Conservation (phyloP, 495 filamentous ascomycete species). For the Evernia prunastri region DNA sequence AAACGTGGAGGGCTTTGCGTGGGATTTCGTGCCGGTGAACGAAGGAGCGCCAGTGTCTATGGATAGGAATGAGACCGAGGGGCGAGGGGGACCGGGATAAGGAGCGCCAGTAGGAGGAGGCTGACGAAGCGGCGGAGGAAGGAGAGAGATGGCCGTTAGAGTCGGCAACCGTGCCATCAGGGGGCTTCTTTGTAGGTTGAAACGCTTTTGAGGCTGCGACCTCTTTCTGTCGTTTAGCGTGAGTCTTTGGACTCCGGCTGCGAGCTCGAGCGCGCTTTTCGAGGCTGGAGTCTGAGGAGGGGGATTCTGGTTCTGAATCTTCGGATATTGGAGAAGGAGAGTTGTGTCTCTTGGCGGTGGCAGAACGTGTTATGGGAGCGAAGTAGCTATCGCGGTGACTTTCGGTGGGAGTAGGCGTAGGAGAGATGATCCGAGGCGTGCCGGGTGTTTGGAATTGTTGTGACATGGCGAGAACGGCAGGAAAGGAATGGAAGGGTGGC, state of each 20-base stretch:
- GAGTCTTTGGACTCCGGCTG: slow-evolving; percentile 36
- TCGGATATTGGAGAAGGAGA: slow-evolving; percentile 38
- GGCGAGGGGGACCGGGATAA: slow-evolving; percentile 85
- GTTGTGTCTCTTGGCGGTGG: slow-evolving; percentile 40
- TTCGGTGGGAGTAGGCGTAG: slow-evolving; percentile 60
- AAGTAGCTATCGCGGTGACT: slow-evolving; percentile 47
- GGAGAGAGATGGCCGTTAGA: slow-evolving; percentile 70
- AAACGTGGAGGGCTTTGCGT: slow-evolving; percentile 59
- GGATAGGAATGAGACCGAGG: slow-evolving; percentile 90
- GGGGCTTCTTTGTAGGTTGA: slow-evolving; percentile 28
- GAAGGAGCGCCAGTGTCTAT: slow-evolving; percentile 50
- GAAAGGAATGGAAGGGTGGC: slow-evolving; percentile 14
- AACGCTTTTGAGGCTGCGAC: slow-evolving; percentile 30
- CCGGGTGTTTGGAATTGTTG: slow-evolving; percentile 47
- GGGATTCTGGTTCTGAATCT: slow-evolving; percentile 36
- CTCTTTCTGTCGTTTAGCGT: slow-evolving; percentile 32
- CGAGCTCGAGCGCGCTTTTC: slow-evolving; percentile 39
- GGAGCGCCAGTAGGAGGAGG: slow-evolving; percentile 64
- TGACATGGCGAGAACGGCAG: slow-evolving; percentile 36
- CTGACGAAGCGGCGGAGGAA: slow-evolving; percentile 45
- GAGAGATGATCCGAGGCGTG: slow-evolving; percentile 65
- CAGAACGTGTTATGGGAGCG: slow-evolving; percentile 59
- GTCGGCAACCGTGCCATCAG: slow-evolving; percentile 30
- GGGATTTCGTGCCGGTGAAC: slow-evolving; percentile 48
- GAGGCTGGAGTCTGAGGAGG: slow-evolving; percentile 37